phyloP scores from a whole-genome alignment of 306 rosid species.

The Rubus idaeus region DNA sequence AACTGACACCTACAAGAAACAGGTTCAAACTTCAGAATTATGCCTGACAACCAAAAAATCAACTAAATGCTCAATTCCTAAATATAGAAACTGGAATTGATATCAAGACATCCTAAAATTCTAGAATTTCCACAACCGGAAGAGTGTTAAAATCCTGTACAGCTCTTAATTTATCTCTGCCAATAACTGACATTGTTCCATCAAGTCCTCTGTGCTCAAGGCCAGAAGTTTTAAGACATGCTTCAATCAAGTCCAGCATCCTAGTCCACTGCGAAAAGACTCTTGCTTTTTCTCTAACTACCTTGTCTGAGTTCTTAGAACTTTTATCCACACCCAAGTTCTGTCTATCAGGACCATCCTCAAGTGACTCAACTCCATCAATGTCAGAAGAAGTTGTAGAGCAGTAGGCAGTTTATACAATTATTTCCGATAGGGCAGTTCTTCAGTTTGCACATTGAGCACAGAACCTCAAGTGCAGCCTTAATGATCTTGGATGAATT shows the following conservation, averaged over 20 bases:
- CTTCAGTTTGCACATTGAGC: conserved; percentile 50
- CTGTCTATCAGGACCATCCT: conserved; percentile 36
- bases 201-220: conserved; percentile 95
- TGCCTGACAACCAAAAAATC: background rate
- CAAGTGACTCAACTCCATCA: conserved; percentile 33
- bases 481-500: conserved; percentile 79
- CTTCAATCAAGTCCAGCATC: conserved; percentile 95
- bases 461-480: conserved; percentile 90
- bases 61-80: background rate
- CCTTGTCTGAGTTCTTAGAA: conserved; percentile 32
- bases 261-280: conserved; percentile 99
- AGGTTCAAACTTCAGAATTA: conserved; percentile 5
- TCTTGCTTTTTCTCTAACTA: conserved; percentile 75
- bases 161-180: conserved; percentile 96
- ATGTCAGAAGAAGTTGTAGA: conserved; percentile 31
- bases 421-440: conserved; percentile 23
- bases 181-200: conserved; percentile 89
- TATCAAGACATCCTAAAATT: conserved; percentile 18
- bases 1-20: conserved; percentile 47
- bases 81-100: background rate
- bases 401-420: conserved; percentile 41
- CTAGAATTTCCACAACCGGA: conserved; percentile 81
- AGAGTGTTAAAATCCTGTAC: conserved; percentile 89
- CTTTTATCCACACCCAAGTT: conserved; percentile 34
- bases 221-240: conserved; percentile 67